Percentiles rank a stretch among this genome's conserved stretches.
phyloP scores from a whole-genome alignment of 1,139 yeast species.

The Meyerozyma carpophila region DNA sequence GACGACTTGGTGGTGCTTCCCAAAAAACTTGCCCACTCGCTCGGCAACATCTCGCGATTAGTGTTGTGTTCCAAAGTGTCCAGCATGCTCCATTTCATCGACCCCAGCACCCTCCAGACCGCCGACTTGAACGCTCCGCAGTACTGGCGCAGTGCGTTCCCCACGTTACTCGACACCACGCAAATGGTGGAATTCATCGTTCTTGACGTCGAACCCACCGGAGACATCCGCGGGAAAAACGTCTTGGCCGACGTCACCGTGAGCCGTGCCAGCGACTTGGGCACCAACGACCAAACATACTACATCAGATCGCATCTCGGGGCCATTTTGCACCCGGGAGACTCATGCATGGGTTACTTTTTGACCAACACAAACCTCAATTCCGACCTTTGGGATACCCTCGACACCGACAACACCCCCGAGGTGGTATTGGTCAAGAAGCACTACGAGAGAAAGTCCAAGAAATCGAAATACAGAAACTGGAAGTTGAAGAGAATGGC shows the following conservation, averaged over 20 bases:
- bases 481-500: conserved; percentile 99
- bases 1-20: conserved; percentile 94
- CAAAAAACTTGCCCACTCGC: conserved; percentile 69
- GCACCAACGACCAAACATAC: conserved; percentile 74
- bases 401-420: conserved; percentile 62
- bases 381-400: conserved; percentile 74
- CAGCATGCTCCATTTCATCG: conserved; percentile 79
- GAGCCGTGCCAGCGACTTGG: conserved; percentile 81
- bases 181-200: conserved; percentile 86
- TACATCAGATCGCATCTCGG: conserved; percentile 89
- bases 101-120: conserved; percentile 73
- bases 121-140: conserved; percentile 74
- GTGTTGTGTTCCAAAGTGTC: conserved; percentile 83
- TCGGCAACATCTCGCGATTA: conserved; percentile 80
- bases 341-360: conserved; percentile 87
- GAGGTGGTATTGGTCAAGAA: conserved; percentile 93
- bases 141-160: conserved; percentile 86
- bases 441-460: conserved; percentile 73
- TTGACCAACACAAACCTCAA: conserved; percentile 81
- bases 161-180: conserved; percentile 68
- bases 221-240: conserved; percentile 71
- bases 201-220: conserved; percentile 91
- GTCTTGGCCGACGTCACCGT: conserved; percentile 89
- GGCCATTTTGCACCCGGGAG: conserved; percentile 93
- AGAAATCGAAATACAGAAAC: conserved; percentile 72